A percentile compares a stretch with the other conserved stretches of the same genome.
Evolutionary conservation across 1,139 yeast species (phyloP).

Genomic region (Nakaseomyces sp.): DNA sequence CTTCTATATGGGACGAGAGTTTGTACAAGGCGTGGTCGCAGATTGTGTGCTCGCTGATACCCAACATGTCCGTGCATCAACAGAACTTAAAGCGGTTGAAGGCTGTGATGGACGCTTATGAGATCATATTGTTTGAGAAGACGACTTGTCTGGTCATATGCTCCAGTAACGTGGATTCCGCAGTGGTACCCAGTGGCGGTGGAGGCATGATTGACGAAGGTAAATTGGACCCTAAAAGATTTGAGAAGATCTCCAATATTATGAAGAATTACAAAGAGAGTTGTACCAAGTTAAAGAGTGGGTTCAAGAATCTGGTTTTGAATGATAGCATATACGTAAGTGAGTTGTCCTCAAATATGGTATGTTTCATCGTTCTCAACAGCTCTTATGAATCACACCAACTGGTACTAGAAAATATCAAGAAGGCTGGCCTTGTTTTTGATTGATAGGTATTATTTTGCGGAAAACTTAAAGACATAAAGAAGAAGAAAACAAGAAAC

Average conservation of each 20-base stretch:
- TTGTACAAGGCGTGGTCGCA: conserved; percentile 95
- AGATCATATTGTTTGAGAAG: conserved; percentile 84
- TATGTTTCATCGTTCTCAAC: conserved; percentile 35
- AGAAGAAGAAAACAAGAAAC: too few species aligned
- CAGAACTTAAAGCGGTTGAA: conserved; percentile 68
- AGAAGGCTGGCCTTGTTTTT: conserved; percentile 33
- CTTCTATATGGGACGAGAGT: conserved; percentile 97
- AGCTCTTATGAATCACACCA: conserved; percentile 28
- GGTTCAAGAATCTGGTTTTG: conserved; percentile 68
- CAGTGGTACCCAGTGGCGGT: neutral
- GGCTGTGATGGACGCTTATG: conserved; percentile 72
- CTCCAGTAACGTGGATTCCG: conserved; percentile 38
- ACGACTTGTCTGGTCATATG: conserved; percentile 89
- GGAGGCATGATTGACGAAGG: conserved; percentile 9
- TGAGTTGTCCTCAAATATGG: conserved; percentile 38
- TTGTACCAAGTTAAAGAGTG: conserved; percentile 68
- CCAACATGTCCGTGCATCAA: conserved; percentile 79
- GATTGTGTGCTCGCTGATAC: conserved; percentile 88
- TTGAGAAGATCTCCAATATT: conserved; percentile 87
- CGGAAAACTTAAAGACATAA: too few species aligned
- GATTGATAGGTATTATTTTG: conserved; percentile 13
- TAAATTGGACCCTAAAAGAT: conserved; percentile 70
- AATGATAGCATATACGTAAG: conserved; percentile 51
- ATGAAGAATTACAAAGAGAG: conserved; percentile 93
- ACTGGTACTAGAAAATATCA: conserved; percentile 33